Evolutionary conservation across 345 rosid genomes (phyloP), one percentile per base, ranked within the genome.

Genomic region (Euphorbia tirucalli): DNA sequence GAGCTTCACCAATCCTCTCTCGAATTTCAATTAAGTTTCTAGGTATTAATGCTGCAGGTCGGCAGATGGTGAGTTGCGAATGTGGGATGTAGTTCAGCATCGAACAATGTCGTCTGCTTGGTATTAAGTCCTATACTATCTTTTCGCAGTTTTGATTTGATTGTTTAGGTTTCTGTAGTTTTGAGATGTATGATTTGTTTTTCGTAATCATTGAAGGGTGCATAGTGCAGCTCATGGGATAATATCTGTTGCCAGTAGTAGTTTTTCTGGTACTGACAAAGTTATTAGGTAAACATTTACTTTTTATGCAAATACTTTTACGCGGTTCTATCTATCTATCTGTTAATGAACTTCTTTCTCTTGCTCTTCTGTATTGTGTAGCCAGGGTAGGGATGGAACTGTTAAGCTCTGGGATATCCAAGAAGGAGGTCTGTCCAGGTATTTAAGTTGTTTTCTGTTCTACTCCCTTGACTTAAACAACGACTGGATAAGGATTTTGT

Each of bases 311-410:
- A 43, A 2, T 7, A 56, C 21, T 1, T 61, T 46, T 32, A 2
- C 61, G 43, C 35, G 15, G 39, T 24, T 64, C 25, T 56, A 37
- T 11, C 31, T 56, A 37, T 11, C 31, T 61, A 49, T 50, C 16
- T 32, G 68, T 39, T 55, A 8, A n/a, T 30, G 61, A 7, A 68
- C 25, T 7, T 28, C 7, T 48, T 4, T 37, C 11, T 44, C 22
- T 27, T 59, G 25, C 19, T 31, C 9, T 49, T 21, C 22, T 24
- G 14, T 16, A n/a, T 69, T 61, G 22, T 9, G 61, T 83, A 92
- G 97, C 78, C 99, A 94, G 81, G 99, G 97, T 18, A 88, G 90
- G 83, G 97, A 95, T 84, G 97, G 97, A 78, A 90, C 93, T 78
- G 91, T 92, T 1, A 92, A 95, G 85, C 84, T 86, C 73, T 95